phyloP scores from a whole-genome alignment of 2,329 filamentous ascomycete species.

The Colletotrichum sp. region DNA sequence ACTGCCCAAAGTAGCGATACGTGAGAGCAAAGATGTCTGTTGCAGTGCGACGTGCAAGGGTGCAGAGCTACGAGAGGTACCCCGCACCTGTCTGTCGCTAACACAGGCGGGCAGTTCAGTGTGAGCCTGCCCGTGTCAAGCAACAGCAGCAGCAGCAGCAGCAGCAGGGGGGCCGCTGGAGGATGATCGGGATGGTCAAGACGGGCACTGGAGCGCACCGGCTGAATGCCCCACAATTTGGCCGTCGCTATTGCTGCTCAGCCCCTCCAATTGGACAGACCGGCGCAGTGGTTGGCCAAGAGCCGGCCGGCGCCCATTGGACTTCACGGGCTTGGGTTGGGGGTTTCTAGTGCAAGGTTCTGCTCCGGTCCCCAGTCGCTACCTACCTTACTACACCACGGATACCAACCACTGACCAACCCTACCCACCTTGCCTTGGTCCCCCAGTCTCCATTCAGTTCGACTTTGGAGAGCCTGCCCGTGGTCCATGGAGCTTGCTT shows the following conservation, averaged over 20 bases:
- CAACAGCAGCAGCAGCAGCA: neutral
- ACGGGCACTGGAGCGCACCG: neutral
- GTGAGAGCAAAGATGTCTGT: neutral
- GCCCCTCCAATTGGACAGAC: constrained; percentile 7
- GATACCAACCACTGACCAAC: neutral
- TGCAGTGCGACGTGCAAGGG: neutral
- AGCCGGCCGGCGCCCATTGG: constrained; percentile 1
- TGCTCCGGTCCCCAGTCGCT: neutral
- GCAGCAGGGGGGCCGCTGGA: neutral
- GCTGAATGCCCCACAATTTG: neutral
- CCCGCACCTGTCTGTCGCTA: constrained; percentile 15
- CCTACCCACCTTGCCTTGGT: neutral
- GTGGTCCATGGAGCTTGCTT: neutral
- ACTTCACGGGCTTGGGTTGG: neutral
- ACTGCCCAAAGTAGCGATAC: neutral
- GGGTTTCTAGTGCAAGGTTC: neutral
- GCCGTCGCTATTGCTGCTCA: neutral
- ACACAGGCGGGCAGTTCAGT: neutral
- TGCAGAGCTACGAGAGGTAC: neutral
- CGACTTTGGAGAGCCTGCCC: neutral
- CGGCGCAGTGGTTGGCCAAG: constrained; percentile 16
- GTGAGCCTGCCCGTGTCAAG: neutral
- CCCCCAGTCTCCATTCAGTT: neutral
- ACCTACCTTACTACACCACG: neutral
- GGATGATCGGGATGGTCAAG: constrained; percentile 4